Conservation (phyloP, 306 rosid species). For the Mimosa pudica region DNA sequence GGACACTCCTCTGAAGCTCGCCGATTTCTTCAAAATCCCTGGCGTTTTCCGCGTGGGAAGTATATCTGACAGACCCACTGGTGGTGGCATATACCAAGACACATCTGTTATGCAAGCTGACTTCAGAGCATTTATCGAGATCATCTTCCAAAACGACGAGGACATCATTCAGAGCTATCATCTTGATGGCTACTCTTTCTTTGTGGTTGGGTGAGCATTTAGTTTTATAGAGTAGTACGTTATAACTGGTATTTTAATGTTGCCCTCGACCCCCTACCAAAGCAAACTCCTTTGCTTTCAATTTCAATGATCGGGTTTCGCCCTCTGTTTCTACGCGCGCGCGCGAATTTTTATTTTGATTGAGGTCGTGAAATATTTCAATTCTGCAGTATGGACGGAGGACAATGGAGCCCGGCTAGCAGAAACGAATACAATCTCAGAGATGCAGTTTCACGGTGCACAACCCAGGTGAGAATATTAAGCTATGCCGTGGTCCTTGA, state of each 20-base stretch:
- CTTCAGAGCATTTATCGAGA: conserved; percentile 73
- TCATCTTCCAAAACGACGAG: conserved; percentile 89
- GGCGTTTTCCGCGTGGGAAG: conserved; percentile 90
- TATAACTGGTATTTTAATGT: not conserved
- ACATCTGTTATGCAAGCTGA: conserved; percentile 87
- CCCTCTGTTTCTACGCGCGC: not conserved
- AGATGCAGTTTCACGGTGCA: conserved; percentile 90
- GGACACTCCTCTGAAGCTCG: conserved; percentile 92
- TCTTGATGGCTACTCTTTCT: conserved; percentile 94
- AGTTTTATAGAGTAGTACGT: not conserved
- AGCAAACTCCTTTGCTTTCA: not conserved
- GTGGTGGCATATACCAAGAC: conserved; percentile 87
- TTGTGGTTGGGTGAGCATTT: conserved; percentile 80
- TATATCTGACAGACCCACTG: conserved; percentile 72
- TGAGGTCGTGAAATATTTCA: conserved; percentile 4
- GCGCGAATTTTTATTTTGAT: not conserved
- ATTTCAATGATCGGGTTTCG: not conserved
- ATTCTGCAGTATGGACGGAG: conserved; percentile 90
- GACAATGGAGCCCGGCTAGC: conserved; percentile 70
- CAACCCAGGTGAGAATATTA: conserved; percentile 65
- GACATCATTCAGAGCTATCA: conserved; percentile 83
- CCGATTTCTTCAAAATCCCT: conserved; percentile 78
- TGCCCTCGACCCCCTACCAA: not conserved
- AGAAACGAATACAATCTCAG: conserved; percentile 81
- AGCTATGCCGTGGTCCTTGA: not conserved